Base-by-base conservation (phyloP, 2,329 filamentous ascomycete species). In the Hymenoscyphus fraxineus region DNA sequence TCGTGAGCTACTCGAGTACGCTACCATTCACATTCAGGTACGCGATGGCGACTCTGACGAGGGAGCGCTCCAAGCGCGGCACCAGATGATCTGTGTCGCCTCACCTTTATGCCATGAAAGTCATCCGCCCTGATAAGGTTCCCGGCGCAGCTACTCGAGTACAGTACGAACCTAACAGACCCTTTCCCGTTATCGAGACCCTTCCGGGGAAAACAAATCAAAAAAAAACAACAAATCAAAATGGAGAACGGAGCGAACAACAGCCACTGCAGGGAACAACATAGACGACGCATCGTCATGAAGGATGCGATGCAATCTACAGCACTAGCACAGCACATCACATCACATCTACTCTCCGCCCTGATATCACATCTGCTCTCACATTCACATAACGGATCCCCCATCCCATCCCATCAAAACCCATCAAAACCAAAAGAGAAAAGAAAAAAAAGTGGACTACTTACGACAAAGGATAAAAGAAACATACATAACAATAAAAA, bases 111-210 rank as follows among this genome's bases (percentile, higher is more conserved):
- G 40, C 40, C 5, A 16, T 5, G n/a, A n/a, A 41, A 41, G 40
- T 41, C 13, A 22, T 19, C 44, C 44, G 19, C 4, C 15, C 40
- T 47, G 19, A 47, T 16, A 47, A n/a, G 40, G 6, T 16, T 16
- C 40, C 16, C 19, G n/a, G 41, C n/a, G 19, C 41, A 47, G 19
- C 44, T 7, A n/a, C n/a, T n/a, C n/a, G n/a, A n/a, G n/a, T n/a
- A n/a, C n/a, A n/a, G n/a, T n/a, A n/a, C n/a, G n/a, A 51, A 51
- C n/a, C 44, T 47, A 47, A 47, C 41, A 22, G 41, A 47, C 41
- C 10, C 6, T 2, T 6, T n/a, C n/a, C 41, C 16, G 41, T 47
- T 47, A 47, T 47, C 41, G n/a, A 10, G n/a, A n/a, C n/a, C n/a
- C n/a, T n/a, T n/a, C n/a, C n/a, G 12, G n/a, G 4, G 44, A 22